Base-by-base conservation (phyloP, 129 eudicot genomes). In the Centrapalus pauciflorus region DNA sequence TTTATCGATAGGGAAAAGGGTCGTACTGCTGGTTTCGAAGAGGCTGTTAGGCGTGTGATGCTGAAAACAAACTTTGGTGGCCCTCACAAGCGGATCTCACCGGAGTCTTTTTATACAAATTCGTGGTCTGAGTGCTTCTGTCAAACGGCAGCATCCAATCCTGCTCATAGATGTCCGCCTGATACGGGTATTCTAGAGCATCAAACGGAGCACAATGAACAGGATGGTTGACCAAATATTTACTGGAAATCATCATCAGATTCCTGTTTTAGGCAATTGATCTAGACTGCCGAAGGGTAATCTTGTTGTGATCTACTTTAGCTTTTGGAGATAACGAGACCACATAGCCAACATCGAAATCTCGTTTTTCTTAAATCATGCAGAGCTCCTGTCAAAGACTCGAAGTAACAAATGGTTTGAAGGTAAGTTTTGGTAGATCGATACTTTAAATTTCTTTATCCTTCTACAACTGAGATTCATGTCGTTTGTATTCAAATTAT, bases 81-180 rank as follows among this genome's bases (percentile, higher is more conserved):
- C 56, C 95, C 96, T 27, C 99, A 89, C 63, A 89, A 80, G 54
- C 92, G 99, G 41, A 72, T 89, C 14, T 28, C 82, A 0, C 99
- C 99, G 0, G 99, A 93, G 74, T 89, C 96, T 2, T 89, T 93
- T 76, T 93, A 89, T 62, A 89, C 99, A 23, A 93, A 93, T 80
- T 93, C 99, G 23, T 93, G 99, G 99, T 93, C 96, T 0, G 99
- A 93, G 67, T 93, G 99, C 74, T 93, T 93, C 79, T 93, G 99
- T 69, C 96, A 89, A 66, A 70, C 68, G 23, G 51, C 77, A 12
- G 70, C 96, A 1, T 38, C 43, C 6, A 82, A 93, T 80, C 93
- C 77, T 45, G 95, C 88, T 61, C 77, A 93, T 82, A 80, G 81
- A 74, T 93, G 99, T 46, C 99, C 96, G 4, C 76, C 81, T 34